Evolutionary conservation across 805 yeast genomes (phyloP).

Genomic region (Cyberlindnera mississippiensis): DNA sequence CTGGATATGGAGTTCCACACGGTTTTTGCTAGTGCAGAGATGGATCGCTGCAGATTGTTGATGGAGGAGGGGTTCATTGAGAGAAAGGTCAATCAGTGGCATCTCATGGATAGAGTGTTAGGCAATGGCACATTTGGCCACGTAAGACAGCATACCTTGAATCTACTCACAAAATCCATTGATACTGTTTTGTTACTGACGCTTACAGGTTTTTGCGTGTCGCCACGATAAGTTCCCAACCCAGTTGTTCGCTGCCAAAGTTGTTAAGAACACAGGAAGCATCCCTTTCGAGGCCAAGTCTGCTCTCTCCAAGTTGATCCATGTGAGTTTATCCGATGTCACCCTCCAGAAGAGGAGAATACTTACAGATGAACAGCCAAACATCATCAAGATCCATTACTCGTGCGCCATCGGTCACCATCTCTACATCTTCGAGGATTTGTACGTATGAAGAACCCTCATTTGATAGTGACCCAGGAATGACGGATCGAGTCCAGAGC

Average conservation of each 20-base stretch:
- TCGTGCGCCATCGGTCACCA: slow-evolving; percentile 28
- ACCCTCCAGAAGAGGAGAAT: no score
- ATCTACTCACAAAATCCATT: no score
- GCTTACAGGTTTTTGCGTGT: slow-evolving; percentile 31
- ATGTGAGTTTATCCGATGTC: slow-evolving; percentile 31
- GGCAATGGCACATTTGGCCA: slow-evolving; percentile 61
- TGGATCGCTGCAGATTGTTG: slow-evolving; percentile 12
- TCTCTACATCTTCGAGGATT: slow-evolving; percentile 45
- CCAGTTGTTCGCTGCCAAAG: slow-evolving; percentile 47
- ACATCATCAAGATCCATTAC: slow-evolving; percentile 43
- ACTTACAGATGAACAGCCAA: slow-evolving; percentile 33
- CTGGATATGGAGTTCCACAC: slow-evolving; percentile 22
- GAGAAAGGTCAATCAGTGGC: slow-evolving; percentile 36
- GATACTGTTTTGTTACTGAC: no score
- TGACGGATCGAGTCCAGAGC: no score
- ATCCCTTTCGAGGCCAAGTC: slow-evolving; percentile 40
- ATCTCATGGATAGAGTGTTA: slow-evolving; percentile 36
- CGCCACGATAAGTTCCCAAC: slow-evolving; percentile 18
- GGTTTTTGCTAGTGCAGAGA: slow-evolving; percentile 14
- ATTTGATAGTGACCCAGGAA: no score
- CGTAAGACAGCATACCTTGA: slow-evolving; percentile 29
- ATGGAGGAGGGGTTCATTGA: slow-evolving; percentile 23
- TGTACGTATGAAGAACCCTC: slow-evolving; percentile 18
- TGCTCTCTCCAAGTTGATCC: slow-evolving; percentile 35
- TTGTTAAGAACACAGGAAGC: slow-evolving; percentile 31